phyloP scores from a whole-genome alignment of 352 stramenopile genomes.

The Phytophthora quininea region DNA sequence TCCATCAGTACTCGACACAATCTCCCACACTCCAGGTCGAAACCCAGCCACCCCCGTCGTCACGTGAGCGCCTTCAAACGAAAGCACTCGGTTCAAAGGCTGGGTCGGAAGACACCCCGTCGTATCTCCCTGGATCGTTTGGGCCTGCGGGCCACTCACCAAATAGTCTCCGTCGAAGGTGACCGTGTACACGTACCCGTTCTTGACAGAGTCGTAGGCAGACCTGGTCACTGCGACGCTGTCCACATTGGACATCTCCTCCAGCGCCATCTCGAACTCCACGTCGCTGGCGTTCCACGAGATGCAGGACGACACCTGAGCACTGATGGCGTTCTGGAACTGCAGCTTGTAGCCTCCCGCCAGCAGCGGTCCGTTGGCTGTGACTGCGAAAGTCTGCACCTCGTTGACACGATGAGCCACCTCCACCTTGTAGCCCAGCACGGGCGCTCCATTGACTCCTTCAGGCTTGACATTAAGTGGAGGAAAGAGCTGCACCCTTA shows the following conservation, averaged over 20 bases:
- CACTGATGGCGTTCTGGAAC: slow-evolving; percentile 48
- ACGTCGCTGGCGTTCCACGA: slow-evolving; percentile 73
- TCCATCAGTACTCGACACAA: slow-evolving; percentile 41
- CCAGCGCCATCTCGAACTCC: slow-evolving; percentile 71
- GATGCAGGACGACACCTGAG: slow-evolving; percentile 54
- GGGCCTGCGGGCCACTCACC: slow-evolving; percentile 56
- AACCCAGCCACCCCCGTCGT: slow-evolving; percentile 51
- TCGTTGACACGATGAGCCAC: slow-evolving; percentile 70
- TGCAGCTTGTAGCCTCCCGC: slow-evolving; percentile 60
- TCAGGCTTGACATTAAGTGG: slow-evolving; percentile 64
- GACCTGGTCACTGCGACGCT: slow-evolving; percentile 65
- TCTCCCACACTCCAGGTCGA: slow-evolving; percentile 70
- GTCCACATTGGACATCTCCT: slow-evolving; percentile 73
- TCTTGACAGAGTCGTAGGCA: slow-evolving; percentile 44
- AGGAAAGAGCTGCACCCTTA: slow-evolving; percentile 71
- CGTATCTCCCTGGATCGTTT: slow-evolving; percentile 55
- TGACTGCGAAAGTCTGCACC: slow-evolving; percentile 75
- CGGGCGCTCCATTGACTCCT: slow-evolving; percentile 68
- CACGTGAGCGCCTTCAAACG: slow-evolving; percentile 48
- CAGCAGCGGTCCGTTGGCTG: slow-evolving; percentile 56
- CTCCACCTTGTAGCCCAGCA: slow-evolving; percentile 83
- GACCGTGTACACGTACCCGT: slow-evolving; percentile 75
- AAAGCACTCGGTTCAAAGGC: slow-evolving; percentile 57
- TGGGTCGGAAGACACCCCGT: slow-evolving; percentile 39
- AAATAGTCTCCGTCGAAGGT: slow-evolving; percentile 72